Evolutionary conservation across 2,329 filamentous ascomycete genomes (phyloP).

Genomic region (Xylaria sp.): DNA sequence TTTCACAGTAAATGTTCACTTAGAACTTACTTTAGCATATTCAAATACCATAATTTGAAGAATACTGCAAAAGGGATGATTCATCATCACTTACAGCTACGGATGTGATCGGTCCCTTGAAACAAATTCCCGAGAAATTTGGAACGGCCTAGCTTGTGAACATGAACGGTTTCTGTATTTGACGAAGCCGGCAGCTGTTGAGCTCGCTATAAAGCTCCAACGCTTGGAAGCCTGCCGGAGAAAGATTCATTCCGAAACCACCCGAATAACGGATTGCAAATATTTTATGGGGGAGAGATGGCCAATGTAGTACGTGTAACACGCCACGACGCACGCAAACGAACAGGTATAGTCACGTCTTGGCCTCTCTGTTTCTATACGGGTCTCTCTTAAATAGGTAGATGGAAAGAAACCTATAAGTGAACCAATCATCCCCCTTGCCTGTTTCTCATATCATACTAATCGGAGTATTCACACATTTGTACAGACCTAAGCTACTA

Average conservation of each 20-base stretch:
- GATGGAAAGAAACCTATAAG: neutral
- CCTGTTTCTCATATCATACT: neutral
- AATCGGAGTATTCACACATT: neutral
- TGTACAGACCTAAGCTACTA: neutral
- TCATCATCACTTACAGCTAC: neutral
- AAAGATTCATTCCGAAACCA: slow-evolving; percentile 1
- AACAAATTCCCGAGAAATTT: neutral
- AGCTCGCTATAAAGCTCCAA: neutral
- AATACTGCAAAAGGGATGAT: no score
- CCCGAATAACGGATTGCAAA: slow-evolving; percentile 8
- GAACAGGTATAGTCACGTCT: neutral
- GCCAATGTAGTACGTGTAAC: neutral
- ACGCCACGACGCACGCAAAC: slow-evolving; percentile 4
- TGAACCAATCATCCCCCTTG: neutral
- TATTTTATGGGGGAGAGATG: neutral
- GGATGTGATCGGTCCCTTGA: neutral
- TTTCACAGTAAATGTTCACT: neutral
- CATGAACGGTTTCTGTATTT: neutral
- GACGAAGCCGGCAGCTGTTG: neutral
- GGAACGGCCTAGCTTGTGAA: neutral
- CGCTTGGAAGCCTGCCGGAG: neutral
- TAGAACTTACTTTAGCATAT: no score
- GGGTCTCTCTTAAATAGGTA: neutral
- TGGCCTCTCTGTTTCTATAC: neutral
- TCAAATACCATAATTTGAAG: no score